Base-by-base conservation (phyloP, 164 flowering plant genomes). In the Sextonia rubra region DNA sequence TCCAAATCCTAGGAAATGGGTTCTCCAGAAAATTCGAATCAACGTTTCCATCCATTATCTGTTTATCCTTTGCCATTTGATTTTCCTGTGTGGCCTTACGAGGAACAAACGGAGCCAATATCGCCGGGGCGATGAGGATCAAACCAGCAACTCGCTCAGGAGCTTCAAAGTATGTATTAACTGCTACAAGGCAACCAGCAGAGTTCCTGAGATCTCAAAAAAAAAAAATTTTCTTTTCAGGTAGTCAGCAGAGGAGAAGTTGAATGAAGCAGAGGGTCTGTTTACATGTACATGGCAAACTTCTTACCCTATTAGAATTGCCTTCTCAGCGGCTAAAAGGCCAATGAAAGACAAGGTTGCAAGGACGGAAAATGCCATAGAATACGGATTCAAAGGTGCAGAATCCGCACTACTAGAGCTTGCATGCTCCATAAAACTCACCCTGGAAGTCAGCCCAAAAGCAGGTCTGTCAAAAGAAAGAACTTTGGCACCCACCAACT, bases 381-480 rank as follows among this genome's bases (percentile, higher is more conserved):
- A 89, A 82, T 91, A 95, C 3, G 97, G 97, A 82, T 92, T 94
- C 63, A 86, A 70, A 47, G 84, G 84, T 74, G 60, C 77, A 22
- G 74, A 18, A 75, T 84, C 84, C 32, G 68, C 65, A 9, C 22
- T 60, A 37, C 44, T 69, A 29, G 80, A 25, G 8, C 81, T 58
- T 24, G 82, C 65, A 44, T 67, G 73, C 26, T 48, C 65, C 11
- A 15, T 65, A 58, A 32, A 68, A 55, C 61, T 32, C 60, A 84
- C 76, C 80, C 99, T 86, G 47, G 99, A 88, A 30, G 99, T 92
- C 80, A 95, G 78, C 44, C 97, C 99, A 83, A 95, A 95, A 58
- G 97, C 99, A 44, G 99, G 99, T 77, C 99, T 86, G 77, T 95
- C 99, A 83, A 95, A 95, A 69, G 99, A 94, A 80, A 92, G 87